These are phyloP conservation scores for Erysiphe pulchra DNA, from an alignment of 2,329 filamentous ascomycete genomes.

Conservation along the genomic window DNA sequence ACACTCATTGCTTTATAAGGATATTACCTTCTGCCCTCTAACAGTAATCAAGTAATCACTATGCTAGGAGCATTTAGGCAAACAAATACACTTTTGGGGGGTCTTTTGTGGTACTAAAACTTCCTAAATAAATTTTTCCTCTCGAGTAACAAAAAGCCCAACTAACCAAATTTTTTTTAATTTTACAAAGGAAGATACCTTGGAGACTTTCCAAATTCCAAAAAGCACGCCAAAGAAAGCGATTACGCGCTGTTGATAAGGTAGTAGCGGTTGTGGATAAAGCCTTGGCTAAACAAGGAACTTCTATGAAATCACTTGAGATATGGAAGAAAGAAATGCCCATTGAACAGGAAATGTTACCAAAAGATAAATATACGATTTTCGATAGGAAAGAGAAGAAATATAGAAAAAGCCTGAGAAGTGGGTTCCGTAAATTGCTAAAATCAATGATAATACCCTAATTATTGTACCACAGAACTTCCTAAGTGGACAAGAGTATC, in stretches of 20 bases:
- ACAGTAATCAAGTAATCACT: constrained; percentile 8
- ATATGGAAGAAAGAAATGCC: constrained; percentile 94
- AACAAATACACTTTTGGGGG: constrained; percentile 49
- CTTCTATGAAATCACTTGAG: constrained; percentile 52
- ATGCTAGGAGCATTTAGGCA: constrained; percentile 75
- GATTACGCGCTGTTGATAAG: constrained; percentile 61
- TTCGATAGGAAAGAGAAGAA: constrained; percentile 91
- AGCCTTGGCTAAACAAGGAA: constrained; percentile 49
- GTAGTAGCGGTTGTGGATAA: constrained; percentile 64
- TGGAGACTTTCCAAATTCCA: constrained; percentile 85
- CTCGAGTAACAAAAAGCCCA: not conserved
- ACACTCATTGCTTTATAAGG: too few relatives aligned
- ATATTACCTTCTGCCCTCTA: too few relatives aligned
- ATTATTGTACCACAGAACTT: constrained; percentile 27
- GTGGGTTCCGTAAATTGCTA: constrained; percentile 25
- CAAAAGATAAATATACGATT: constrained; percentile 91
- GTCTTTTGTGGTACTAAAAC: constrained; percentile 48
- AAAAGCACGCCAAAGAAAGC: constrained; percentile 64
- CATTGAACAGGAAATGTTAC: constrained; percentile 80
- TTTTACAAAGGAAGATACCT: constrained; percentile 52
- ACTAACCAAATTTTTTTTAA: constrained; percentile 3
- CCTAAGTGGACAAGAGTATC: constrained; percentile 91
- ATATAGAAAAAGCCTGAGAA: constrained; percentile 94
- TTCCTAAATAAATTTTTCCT: not conserved
- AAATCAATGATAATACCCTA: constrained; percentile 1